These are phyloP conservation scores for Entomortierella parvispora DNA, from an alignment of 192 early-diverging fungal genomes.

Conservation along the genomic window DNA sequence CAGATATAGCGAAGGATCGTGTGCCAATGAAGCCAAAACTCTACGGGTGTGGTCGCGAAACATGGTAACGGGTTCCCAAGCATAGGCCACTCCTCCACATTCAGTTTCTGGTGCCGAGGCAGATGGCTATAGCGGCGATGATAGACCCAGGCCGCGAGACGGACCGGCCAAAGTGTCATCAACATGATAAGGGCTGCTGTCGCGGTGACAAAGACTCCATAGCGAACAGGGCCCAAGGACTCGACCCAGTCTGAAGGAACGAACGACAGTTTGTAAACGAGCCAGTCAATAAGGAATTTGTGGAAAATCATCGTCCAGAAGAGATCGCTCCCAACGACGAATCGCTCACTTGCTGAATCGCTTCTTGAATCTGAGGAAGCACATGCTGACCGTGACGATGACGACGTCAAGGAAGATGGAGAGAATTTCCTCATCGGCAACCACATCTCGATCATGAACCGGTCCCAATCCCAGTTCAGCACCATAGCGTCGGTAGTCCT, in stretches of 20 bases:
- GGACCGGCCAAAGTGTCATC: constrained; percentile 2
- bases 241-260: constrained; percentile 9
- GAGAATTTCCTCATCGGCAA: constrained; percentile 24
- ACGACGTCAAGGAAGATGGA: constrained; percentile 4
- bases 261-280: constrained; percentile 12
- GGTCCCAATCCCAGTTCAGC: constrained; percentile 26
- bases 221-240: background rate
- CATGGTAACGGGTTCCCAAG: constrained; percentile 16
- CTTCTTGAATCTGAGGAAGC: no score
- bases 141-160: no score
- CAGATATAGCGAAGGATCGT: constrained; percentile 40
- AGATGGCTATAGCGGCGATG: constrained; percentile 7
- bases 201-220: constrained; percentile 8
- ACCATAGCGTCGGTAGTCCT: background rate
- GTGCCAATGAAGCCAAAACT: constrained; percentile 45
- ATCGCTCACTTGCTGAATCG: no score
- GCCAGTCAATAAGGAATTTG: no score
- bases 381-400: no score
- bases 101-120: background rate
- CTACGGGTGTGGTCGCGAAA: constrained; percentile 27
- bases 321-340: no score
- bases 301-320: no score
- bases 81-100: constrained; percentile 27
- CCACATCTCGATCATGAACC: constrained; percentile 30
- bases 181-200: constrained; percentile 8